phyloP scores from a whole-genome alignment of 2,329 filamentous ascomycete species.

The Rosellinia necatrix region DNA sequence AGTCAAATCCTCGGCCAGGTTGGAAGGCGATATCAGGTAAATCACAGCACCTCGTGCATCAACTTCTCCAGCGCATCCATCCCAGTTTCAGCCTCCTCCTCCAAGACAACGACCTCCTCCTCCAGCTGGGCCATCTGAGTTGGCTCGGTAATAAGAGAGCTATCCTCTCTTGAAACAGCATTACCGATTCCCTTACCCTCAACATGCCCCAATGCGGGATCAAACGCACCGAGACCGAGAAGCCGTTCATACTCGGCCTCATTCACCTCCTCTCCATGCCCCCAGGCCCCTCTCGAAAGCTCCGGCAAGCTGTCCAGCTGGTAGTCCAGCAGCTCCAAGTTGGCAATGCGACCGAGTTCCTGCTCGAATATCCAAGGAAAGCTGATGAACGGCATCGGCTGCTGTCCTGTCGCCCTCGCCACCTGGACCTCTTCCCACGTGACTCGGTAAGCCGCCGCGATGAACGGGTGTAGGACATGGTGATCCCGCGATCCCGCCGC shows the following conservation, averaged over 20 bases:
- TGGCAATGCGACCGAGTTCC: conserved; percentile 72
- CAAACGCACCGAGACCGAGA: conserved; percentile 25
- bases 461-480: conserved; percentile 68
- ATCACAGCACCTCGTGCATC: background rate
- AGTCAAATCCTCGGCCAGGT: too few relatives aligned
- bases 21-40: too few relatives aligned
- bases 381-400: conserved; percentile 77
- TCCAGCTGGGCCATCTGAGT: conserved; percentile 34
- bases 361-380: conserved; percentile 91
- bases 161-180: background rate
- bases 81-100: conserved; percentile 26
- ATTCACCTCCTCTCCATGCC: conserved; percentile 19
- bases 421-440: conserved; percentile 72
- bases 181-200: conserved; percentile 49
- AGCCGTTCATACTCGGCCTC: conserved; percentile 32
- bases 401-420: conserved; percentile 53
- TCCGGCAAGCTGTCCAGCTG: conserved; percentile 31
- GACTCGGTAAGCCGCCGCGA: conserved; percentile 85
- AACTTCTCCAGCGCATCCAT: conserved; percentile 29
- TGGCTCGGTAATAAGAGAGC: background rate
- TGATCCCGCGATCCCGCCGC: conserved; percentile 65
- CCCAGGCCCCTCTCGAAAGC: conserved; percentile 13
- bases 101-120: conserved; percentile 48
- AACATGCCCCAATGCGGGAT: conserved; percentile 36
- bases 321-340: conserved; percentile 44